Base-by-base conservation (phyloP, 2,329 filamentous ascomycete species). In the Diplodia seriata region DNA sequence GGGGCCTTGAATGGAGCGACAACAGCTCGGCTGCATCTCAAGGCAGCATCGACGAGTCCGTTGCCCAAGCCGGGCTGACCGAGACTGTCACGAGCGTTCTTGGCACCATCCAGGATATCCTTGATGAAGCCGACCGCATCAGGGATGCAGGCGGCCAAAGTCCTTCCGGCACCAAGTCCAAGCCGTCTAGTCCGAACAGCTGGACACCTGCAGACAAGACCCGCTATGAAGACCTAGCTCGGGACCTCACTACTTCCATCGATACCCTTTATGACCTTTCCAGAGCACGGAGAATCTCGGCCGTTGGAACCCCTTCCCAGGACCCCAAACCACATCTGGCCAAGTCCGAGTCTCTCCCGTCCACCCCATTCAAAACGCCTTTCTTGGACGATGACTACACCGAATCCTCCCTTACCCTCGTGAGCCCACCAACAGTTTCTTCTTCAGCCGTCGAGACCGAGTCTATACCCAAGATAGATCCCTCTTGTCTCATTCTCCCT, bases 1-100 rank as follows among this genome's bases (percentile, higher is more conserved):
- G 91, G 91, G 91, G 91, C 0, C 82, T 93, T 64, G 90, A 93
- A 77, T 94, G 91, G 91, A 91, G 89, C 67, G 91, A 93, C 76
- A 88, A 89, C 69, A 85, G 76, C 47, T 76, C 74, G 43, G 86
- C 83, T 71, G 76, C 74, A 50, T 86, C 84, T 70, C 84, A 89
- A 69, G 86, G 87, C 73, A 88, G 91, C 77, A 93, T 94, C 70
- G 91, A 90, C 73, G 89, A 90, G 76, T 89, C 90, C 64, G 80
- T 89, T 20, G 87, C 86, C 63, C 83, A 86, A 69, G 87, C 87
- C 38, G 91, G 91, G 26, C 81, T 94, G 67, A 91, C 89, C 69
- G 91, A 93, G 76, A 87, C 92, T 1, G 91, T 94, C 64, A 88
- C 88, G 68, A 92, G 90, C 76, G 91, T 94, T 73, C 88, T 94